These are phyloP conservation scores for Leccinum disarticulatum DNA, from an alignment of 768 basidiomycete genomes.

Conservation along the genomic window DNA sequence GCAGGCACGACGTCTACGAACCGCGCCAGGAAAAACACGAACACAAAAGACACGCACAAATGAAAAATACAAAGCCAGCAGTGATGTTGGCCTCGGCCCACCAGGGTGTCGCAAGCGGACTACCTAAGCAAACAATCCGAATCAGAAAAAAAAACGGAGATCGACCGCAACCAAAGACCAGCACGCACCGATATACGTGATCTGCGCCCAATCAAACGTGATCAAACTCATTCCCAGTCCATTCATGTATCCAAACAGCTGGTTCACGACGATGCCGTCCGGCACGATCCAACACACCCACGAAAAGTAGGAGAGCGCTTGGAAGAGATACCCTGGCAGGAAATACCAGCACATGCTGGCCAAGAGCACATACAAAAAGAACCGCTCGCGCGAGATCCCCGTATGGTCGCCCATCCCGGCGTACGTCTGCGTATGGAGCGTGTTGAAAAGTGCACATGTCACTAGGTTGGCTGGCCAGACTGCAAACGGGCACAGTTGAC, in stretches of 20 bases:
- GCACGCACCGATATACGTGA: conserved; percentile 35
- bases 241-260: conserved; percentile 64
- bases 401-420: conserved; percentile 43
- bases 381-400: conserved; percentile 53
- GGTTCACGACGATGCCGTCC: conserved; percentile 65
- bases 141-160: not conserved
- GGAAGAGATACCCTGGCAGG: conserved; percentile 74
- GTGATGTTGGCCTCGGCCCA: conserved; percentile 77
- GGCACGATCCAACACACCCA: conserved; percentile 72
- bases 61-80: conserved; percentile 63
- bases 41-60: conserved; percentile 42
- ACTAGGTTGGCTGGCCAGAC: conserved; percentile 78
- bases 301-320: conserved; percentile 60
- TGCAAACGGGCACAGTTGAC: conserved; percentile 37
- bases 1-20: conserved; percentile 41
- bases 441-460: conserved; percentile 70
- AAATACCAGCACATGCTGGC: conserved; percentile 47
- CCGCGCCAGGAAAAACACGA: conserved; percentile 44
- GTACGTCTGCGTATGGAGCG: conserved; percentile 58
- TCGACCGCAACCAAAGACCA: not conserved
- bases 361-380: conserved; percentile 46
- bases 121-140: conserved; percentile 13
- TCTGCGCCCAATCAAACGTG: conserved; percentile 83
- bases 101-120: conserved; percentile 77
- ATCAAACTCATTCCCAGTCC: conserved; percentile 69